phyloP scores from a whole-genome alignment of 1,284 basidiomycete species.

The Malassezia japonica region DNA sequence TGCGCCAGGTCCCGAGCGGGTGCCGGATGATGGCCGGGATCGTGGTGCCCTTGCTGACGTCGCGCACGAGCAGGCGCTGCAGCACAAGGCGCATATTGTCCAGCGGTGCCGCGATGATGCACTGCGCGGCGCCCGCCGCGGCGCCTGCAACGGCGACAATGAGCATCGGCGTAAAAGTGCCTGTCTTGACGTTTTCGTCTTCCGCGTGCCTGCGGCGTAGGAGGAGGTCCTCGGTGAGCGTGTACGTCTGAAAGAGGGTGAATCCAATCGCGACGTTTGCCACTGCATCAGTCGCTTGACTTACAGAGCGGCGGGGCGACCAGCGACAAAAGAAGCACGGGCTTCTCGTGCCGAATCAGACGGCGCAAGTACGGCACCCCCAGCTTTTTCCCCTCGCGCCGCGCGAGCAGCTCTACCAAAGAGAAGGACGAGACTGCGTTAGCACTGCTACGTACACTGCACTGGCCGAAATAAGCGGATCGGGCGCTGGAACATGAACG shows the following conservation, averaged over 20 bases:
- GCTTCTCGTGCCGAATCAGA: conserved; percentile 39
- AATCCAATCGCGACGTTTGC: conserved; percentile 49
- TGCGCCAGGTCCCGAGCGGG: conserved; percentile 35
- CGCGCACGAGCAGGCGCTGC: conserved; percentile 22
- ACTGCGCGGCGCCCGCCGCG: conserved; percentile 49
- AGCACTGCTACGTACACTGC: conserved; percentile 21
- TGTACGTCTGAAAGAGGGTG: conserved; percentile 47
- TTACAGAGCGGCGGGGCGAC: conserved; percentile 42
- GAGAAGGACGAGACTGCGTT: conserved; percentile 38
- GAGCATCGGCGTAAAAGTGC: conserved; percentile 30
- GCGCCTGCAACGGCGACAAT: conserved; percentile 43
- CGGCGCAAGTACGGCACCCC: conserved; percentile 43
- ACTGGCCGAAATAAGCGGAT: conserved; percentile 49
- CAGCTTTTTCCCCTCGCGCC: conserved; percentile 44
- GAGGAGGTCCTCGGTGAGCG: conserved; percentile 29
- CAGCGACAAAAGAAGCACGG: conserved; percentile 24
- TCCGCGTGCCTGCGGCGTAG: conserved; percentile 9
- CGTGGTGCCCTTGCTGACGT: neutral
- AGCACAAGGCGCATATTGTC: conserved; percentile 50
- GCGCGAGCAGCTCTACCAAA: conserved; percentile 48
- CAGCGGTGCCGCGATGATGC: conserved; percentile 49
- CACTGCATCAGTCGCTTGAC: conserved; percentile 10
- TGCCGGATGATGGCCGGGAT: conserved; percentile 1
- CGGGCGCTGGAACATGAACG: conserved; percentile 49
- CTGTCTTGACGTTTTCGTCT: neutral